Evolutionary conservation across 371 early-diverging fungal genomes (phyloP).

Genomic region (Mortierella sp.): DNA sequence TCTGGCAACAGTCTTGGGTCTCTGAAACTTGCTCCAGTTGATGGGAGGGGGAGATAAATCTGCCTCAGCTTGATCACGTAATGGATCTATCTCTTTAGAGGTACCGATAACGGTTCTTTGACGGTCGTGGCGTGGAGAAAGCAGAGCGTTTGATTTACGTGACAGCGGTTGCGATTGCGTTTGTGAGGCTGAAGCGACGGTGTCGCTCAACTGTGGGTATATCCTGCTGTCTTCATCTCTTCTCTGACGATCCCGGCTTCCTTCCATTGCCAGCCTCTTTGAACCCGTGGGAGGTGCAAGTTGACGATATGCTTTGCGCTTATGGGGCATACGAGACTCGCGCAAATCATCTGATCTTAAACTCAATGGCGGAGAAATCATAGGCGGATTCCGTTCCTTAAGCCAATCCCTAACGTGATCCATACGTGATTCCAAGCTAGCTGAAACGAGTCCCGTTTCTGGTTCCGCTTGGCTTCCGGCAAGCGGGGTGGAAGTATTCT

Average conservation of each 20-base stretch:
- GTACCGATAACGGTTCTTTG: background rate
- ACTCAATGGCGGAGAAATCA: constrained; percentile 41
- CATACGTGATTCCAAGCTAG: constrained; percentile 39
- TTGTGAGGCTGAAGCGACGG: background rate
- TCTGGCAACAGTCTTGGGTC: background rate
- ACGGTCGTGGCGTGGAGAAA: background rate
- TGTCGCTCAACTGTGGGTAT: constrained; percentile 12
- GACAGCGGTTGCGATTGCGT: background rate
- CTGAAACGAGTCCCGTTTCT: background rate
- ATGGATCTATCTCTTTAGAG: constrained; percentile 3
- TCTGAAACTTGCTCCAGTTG: constrained; percentile 34
- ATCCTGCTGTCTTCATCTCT: constrained; percentile 4
- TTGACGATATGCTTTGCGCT: constrained; percentile 32
- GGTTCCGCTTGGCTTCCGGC: background rate
- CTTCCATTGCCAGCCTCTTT: constrained; percentile 20
- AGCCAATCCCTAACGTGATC: constrained; percentile 45
- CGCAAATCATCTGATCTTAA: constrained; percentile 23
- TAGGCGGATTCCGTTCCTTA: constrained; percentile 37
- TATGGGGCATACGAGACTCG: constrained; percentile 1
- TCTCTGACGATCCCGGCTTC: background rate
- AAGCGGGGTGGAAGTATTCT: background rate
- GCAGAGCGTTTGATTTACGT: background rate
- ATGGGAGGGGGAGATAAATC: constrained; percentile 19
- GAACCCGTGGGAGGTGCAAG: constrained; percentile 21
- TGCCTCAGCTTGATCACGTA: constrained; percentile 13